Base-by-base conservation (phyloP, 805 yeast genomes). In the Saccharomyces eubayanus region DNA sequence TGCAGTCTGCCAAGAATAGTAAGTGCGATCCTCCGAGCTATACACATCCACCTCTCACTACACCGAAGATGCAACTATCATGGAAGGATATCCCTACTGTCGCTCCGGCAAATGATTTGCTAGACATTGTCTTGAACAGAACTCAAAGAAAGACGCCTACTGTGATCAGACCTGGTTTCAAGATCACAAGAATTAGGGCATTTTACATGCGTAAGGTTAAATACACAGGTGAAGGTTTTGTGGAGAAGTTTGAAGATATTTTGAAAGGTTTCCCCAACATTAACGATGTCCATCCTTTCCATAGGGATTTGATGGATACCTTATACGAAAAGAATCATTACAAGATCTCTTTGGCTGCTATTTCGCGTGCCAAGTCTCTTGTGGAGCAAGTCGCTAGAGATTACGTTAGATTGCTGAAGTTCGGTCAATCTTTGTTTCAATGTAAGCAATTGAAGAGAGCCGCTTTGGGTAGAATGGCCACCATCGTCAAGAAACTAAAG, bases 131-230 rank as follows among this genome's bases (percentile, higher is more conserved):
- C 58, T 86, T 94, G 61, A 94, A 94, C 79, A 81, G 97, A 69
- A 94, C 99, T 1, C 99, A 94, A 77, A 84, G 99, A 76, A 94
- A 94, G 75, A 94, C 99, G 5, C 99, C 99, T 55, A 94, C 99
- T n/a, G 97, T 94, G 53, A 87, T 94, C 62, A 85, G 99, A 72
- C 87, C 96, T 20, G 98, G 98, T 55, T 94, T 91, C 78, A 86
- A 88, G 69, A 92, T 94, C 71, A 86, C 94, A 65, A 89, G 99
- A 79, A 94, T 94, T 66, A 80, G 99, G 63, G 89, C 97, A 11
- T 94, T 94, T 68, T 94, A 94, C 74, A 92, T 94, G 97, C 84
- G 99, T 77, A 94, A 94, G 69, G 99, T 94, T 57, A 88, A 87
- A 66, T 94, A 82, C 72, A 94, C 99, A 11, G 88, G 96, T 52